Base-by-base conservation (phyloP, 352 stramenopile species). In the Globisporangium parvum region DNA sequence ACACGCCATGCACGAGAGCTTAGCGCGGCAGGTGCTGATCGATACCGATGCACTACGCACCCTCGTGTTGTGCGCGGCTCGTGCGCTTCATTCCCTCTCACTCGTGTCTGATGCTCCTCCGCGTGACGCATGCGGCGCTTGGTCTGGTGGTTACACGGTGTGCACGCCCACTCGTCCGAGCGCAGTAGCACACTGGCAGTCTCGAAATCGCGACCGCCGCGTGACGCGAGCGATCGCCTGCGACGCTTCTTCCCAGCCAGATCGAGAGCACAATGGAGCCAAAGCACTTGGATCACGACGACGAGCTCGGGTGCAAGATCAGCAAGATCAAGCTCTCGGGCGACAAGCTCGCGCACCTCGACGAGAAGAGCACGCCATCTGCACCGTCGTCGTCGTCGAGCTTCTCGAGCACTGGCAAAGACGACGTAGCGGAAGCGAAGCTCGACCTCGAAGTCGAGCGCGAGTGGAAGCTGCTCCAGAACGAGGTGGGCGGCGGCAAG, bases 391-490 rank as follows among this genome's bases (percentile, higher is more conserved):
- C 21, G 33, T 11, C 23, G 5, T 12, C 41, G 41, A 20, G n/a
- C 41, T 17, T 47, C 18, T 26, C 41, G 18, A 24, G 41, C 41
- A 47, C 18, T 24, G 35, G 21, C 35, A 73, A 87, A 54, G 73
- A 77, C 52, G 66, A 68, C 17, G 66, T 67, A 3, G 72, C 73
- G 21, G 78, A 91, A 51, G 80, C 78, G 53, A 93, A 91, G 50
- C 53, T 88, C 47, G 84, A 93, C 61, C 64, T 89, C 12, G 84
- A 93, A 47, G 84, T 93, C 17, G 80, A 93, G 62, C 69, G 74
- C 12, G 84, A 93, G 63, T 93, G 84, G 84, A 91, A 93, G 56
- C 70, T 85, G 46, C 62, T 90, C 8, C 78, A 85, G 55, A 73
- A 78, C 40, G 78, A 87, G 37, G 65, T 67, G 0, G 66, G 64